Percentiles rank a stretch among this genome's conserved stretches.
phyloP scores from a whole-genome alignment of 345 rosid species.

The Gynandropsis gynandra region DNA sequence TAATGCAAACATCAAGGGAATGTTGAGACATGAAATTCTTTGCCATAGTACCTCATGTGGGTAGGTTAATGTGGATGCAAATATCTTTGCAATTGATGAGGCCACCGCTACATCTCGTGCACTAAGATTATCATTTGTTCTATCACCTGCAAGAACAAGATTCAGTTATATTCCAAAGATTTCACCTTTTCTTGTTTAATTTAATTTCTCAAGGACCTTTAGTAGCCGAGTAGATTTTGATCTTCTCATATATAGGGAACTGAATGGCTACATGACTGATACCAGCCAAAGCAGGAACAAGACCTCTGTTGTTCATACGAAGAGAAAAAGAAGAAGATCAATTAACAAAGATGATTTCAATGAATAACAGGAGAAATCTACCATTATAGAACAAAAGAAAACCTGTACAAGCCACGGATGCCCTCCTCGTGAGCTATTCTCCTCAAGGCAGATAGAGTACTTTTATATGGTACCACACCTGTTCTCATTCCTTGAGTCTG shows the following conservation, averaged over 20 bases:
- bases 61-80: slow-evolving; percentile 84
- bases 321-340: neutral
- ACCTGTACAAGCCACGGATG: slow-evolving; percentile 85
- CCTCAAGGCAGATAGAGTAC: slow-evolving; percentile 70
- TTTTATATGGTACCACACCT: slow-evolving; percentile 57
- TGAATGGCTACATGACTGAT: slow-evolving; percentile 92
- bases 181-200: slow-evolving; percentile 3
- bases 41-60: slow-evolving; percentile 69
- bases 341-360: slow-evolving; percentile 8
- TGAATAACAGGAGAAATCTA: too few species aligned
- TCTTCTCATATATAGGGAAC: slow-evolving; percentile 71
- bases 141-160: slow-evolving; percentile 38
- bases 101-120: slow-evolving; percentile 84
- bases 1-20: too few species aligned
- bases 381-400: neutral
- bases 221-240: slow-evolving; percentile 58
- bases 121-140: slow-evolving; percentile 53
- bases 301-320: slow-evolving; percentile 51
- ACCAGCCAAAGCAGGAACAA: slow-evolving; percentile 84
- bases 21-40: neutral
- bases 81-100: slow-evolving; percentile 77
- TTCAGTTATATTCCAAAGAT: slow-evolving; percentile 12
- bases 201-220: slow-evolving; percentile 34
- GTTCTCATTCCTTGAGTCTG: slow-evolving; percentile 79
- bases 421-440: slow-evolving; percentile 81